Base-by-base conservation (phyloP, 129 eudicot genomes). In the Centella asiatica region DNA sequence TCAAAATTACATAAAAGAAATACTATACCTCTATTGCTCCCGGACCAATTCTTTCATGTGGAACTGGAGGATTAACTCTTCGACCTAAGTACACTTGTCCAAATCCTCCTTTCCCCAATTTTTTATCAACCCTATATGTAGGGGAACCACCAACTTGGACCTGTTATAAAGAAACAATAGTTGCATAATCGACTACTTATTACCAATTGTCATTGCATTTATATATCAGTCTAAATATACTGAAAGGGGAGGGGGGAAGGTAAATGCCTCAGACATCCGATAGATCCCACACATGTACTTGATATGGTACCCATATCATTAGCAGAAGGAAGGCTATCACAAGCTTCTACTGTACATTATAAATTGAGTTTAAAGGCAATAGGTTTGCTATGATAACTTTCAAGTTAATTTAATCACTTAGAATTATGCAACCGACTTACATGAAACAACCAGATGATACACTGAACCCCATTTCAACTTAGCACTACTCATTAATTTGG, bases 31-130 rank as follows among this genome's bases (percentile, higher is more conserved):
- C 95, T 46, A 83, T 22, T 17, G 97, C 97, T 29, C 78, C 81
- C 17, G 92, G 60, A 36, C 92, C 97, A 64, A 73, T 78, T 72
- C 84, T 80, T 72, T 85, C 97, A 74, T 60, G 58, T 31, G 85
- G 89, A 68, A 73, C 60, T 4, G 80, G 76, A 18, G 86, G 69
- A 77, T 79, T 79, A 34, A 83, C 51, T 12, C 84, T 86, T 8
- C 86, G 85, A 54, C 97, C 97, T 31, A 89, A 88, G 74, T 85
- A 89, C 52, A 89, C 97, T 66, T 89, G 97, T 51, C 97, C 97
- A 57, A 90, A 86, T 27, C 95, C 95, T 53, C 97, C 97, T 62
- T 90, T 90, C 17, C 97, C 93, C 25, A 90, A 70, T 78, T 90
- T 90, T 58, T 69, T 78, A 68, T 82, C 97, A 57, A 90, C 69